phyloP scores from a whole-genome alignment of 352 stramenopile genomes.

The Phytopythium vexans region DNA sequence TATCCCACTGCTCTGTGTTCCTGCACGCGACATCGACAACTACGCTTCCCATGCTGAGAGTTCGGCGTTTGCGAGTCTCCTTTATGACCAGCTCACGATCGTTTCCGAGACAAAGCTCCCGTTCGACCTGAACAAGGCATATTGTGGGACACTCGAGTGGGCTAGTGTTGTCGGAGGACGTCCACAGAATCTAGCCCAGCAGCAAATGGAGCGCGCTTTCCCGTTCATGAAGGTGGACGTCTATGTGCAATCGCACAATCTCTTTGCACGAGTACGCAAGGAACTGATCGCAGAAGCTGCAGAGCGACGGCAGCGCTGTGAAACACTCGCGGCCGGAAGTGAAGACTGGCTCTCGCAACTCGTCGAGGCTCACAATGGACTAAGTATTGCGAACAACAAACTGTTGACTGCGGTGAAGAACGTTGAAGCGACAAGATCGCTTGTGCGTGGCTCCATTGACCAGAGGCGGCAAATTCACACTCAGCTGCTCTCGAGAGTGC shows the following conservation, averaged over 20 bases:
- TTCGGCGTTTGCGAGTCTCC: constrained; percentile 36
- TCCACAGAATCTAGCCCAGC: background rate
- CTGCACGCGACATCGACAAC: constrained; percentile 19
- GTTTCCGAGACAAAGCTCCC: constrained; percentile 19
- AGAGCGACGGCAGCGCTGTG: constrained; percentile 17
- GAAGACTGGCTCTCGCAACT: constrained; percentile 25
- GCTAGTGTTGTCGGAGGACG: constrained; percentile 7
- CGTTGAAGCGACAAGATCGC: background rate
- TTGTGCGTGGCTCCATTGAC: background rate
- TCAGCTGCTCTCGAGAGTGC: constrained; percentile 3
- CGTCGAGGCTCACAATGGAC: constrained; percentile 7
- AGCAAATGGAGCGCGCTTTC: constrained; percentile 9
- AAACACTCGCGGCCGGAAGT: constrained; percentile 12
- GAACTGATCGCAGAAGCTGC: constrained; percentile 29
- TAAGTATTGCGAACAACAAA: constrained; percentile 7
- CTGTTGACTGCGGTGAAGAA: constrained; percentile 4
- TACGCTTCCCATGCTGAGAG: constrained; percentile 28
- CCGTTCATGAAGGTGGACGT: constrained; percentile 36
- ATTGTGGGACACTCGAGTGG: constrained; percentile 32
- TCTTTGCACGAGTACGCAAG: constrained; percentile 32
- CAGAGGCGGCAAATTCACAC: constrained; percentile 15
- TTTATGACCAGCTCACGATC: constrained; percentile 59
- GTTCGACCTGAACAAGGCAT: constrained; percentile 28
- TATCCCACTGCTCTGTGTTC: constrained; percentile 37
- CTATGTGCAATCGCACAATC: constrained; percentile 30